phyloP scores from a whole-genome alignment of 1,139 yeast species.

The Scheffersomyces parashehatae region DNA sequence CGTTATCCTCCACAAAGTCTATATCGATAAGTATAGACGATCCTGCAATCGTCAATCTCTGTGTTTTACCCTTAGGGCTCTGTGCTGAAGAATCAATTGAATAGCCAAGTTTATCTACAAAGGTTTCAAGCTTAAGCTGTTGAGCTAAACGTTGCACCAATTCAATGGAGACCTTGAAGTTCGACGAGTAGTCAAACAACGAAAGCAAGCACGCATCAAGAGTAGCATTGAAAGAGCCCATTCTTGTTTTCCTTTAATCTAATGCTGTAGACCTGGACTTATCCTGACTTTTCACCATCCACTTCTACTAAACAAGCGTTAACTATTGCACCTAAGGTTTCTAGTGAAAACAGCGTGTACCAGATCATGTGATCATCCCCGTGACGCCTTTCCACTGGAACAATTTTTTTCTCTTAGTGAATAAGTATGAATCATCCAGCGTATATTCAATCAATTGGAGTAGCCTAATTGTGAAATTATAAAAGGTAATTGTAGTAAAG shows the following conservation, averaged over 20 bases:
- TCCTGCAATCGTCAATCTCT: slow-evolving; percentile 46
- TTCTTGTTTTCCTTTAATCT: not conserved
- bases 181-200: slow-evolving; percentile 33
- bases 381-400: not conserved
- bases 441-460: not conserved
- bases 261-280: not conserved
- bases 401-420: not conserved
- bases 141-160: slow-evolving; percentile 43
- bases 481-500: not conserved
- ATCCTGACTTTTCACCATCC: slow-evolving; percentile 13
- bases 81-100: slow-evolving; percentile 16
- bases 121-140: slow-evolving; percentile 44
- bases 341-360: not conserved
- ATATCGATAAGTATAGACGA: slow-evolving; percentile 44
- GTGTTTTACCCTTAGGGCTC: slow-evolving; percentile 17
- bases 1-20: slow-evolving; percentile 32
- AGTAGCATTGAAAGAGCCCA: slow-evolving; percentile 18
- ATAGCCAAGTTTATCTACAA: slow-evolving; percentile 40
- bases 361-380: not conserved
- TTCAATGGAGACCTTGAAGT: slow-evolving; percentile 38
- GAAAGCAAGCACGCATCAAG: slow-evolving; percentile 30
- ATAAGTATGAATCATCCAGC: not conserved
- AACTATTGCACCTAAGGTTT: not conserved
- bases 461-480: not conserved
- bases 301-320: not conserved